A percentile compares a stretch with the other conserved stretches of the same genome.
Conservation (phyloP, 2,329 filamentous ascomycete genomes). For the Emydomyces testavorans region DNA sequence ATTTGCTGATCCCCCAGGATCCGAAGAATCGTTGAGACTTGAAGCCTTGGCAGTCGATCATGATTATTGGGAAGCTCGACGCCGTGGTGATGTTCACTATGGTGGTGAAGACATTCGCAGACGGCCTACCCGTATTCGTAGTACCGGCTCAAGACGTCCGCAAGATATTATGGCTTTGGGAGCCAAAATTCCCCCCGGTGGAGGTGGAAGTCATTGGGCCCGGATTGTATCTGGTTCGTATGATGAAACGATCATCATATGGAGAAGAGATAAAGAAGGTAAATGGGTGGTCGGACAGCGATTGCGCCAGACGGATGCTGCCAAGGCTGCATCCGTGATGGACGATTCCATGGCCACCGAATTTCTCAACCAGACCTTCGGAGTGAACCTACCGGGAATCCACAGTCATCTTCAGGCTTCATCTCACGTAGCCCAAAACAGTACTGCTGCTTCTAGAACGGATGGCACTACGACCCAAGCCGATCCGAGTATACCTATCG, state of each 20-base stretch:
- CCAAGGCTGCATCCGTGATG: conserved; percentile 23
- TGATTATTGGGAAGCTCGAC: conserved; percentile 53
- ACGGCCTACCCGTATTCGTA: conserved; percentile 42
- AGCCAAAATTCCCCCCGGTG: conserved; percentile 78
- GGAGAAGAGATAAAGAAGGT: conserved; percentile 75
- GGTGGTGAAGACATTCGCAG: conserved; percentile 38
- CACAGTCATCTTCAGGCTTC: background rate
- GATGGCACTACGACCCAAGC: background rate
- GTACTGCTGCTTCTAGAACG: background rate
- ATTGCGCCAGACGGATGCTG: conserved; percentile 52
- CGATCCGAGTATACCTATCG: background rate
- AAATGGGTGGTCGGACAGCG: conserved; percentile 70
- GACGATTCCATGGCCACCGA: conserved; percentile 12
- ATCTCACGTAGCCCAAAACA: background rate
- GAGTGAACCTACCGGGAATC: background rate
- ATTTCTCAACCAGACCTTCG: conserved; percentile 3
- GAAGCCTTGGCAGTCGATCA: conserved; percentile 63
- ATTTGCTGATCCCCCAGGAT: conserved; percentile 78
- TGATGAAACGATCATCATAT: conserved; percentile 90
- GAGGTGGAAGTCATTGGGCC: conserved; percentile 76
- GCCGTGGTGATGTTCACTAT: conserved; percentile 33
- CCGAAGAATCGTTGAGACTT: conserved; percentile 58
- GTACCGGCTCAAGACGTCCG: conserved; percentile 63
- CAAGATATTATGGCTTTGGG: conserved; percentile 64
- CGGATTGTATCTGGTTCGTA: conserved; percentile 97